Conservation (phyloP, 306 rosid genomes). For the Casuarina glauca region DNA sequence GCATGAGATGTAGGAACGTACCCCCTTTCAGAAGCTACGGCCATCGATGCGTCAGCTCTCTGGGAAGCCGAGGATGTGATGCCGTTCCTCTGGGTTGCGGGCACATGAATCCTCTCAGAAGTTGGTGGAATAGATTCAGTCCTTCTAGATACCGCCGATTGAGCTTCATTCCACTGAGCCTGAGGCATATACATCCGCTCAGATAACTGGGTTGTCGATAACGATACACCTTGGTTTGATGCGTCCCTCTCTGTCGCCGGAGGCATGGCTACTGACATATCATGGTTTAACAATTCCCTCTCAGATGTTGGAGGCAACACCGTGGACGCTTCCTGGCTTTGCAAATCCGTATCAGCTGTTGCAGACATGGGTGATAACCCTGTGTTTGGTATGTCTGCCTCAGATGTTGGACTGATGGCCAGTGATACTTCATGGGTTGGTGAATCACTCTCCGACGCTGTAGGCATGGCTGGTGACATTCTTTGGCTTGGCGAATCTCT, state of each 20-base stretch:
- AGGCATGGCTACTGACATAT: constrained; percentile 43
- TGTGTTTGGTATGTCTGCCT: constrained; percentile 36
- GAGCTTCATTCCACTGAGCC: constrained; percentile 45
- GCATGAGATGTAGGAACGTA: not conserved
- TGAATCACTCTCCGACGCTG: constrained; percentile 50
- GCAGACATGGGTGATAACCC: constrained; percentile 42
- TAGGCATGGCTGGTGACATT: constrained; percentile 30
- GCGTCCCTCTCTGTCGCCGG: constrained; percentile 38
- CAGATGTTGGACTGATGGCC: constrained; percentile 32
- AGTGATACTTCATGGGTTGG: constrained; percentile 31
- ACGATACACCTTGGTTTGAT: constrained; percentile 30
- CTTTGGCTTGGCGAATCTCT: constrained; percentile 45
- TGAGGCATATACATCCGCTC: constrained; percentile 43
- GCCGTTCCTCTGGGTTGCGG: constrained; percentile 26
- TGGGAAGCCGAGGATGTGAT: constrained; percentile 7
- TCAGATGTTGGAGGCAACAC: constrained; percentile 37
- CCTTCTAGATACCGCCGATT: constrained; percentile 37
- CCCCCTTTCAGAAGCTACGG: constrained; percentile 1
- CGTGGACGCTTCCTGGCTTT: constrained; percentile 37
- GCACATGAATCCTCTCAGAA: constrained; percentile 31
- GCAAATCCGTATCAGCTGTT: constrained; percentile 36
- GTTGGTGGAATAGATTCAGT: constrained; percentile 37
- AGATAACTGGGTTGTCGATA: constrained; percentile 38
- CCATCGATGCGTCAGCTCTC: not conserved
- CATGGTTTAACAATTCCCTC: constrained; percentile 40